phyloP scores from a whole-genome alignment of 2,329 filamentous ascomycete species.

The Aspergillus pseudonomiae region DNA sequence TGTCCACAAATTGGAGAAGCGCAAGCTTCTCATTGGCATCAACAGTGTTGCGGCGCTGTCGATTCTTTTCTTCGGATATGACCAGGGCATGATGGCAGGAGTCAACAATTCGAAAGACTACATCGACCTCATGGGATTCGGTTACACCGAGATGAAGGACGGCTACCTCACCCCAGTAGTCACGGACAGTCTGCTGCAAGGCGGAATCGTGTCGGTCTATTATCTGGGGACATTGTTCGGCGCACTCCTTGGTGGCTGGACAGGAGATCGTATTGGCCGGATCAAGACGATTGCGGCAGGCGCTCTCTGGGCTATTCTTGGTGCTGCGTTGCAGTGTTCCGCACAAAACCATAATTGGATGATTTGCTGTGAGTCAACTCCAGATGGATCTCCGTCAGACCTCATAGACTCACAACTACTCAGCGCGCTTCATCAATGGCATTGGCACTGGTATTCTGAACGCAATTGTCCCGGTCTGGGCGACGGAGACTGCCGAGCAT shows the following conservation, averaged over 20 bases:
- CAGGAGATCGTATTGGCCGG: conserved; percentile 65
- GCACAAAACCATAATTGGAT: conserved; percentile 70
- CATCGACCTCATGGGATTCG: conserved; percentile 66
- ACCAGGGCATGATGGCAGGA: conserved; percentile 60
- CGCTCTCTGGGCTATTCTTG: conserved; percentile 60
- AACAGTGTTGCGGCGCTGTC: conserved; percentile 66
- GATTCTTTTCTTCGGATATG: conserved; percentile 71
- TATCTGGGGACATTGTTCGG: conserved; percentile 67
- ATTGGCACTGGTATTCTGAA: conserved; percentile 72
- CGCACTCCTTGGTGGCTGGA: conserved; percentile 63
- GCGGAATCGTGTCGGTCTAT: conserved; percentile 62
- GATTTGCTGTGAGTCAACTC: conserved; percentile 60
- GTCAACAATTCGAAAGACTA: conserved; percentile 69
- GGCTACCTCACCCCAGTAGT: conserved; percentile 55
- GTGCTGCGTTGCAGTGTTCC: conserved; percentile 66
- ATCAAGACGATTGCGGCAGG: conserved; percentile 66
- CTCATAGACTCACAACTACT: neutral
- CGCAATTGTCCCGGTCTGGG: conserved; percentile 72
- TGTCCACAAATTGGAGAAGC: conserved; percentile 59
- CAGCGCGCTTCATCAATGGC: conserved; percentile 63
- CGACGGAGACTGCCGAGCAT: conserved; percentile 69
- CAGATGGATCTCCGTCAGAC: no score
- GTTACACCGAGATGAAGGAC: conserved; percentile 56
- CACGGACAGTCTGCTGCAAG: conserved; percentile 63
- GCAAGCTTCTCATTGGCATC: conserved; percentile 60